Conservation (phyloP, 2,329 filamentous ascomycete species). For the Arthrobotrys sphaeroides region DNA sequence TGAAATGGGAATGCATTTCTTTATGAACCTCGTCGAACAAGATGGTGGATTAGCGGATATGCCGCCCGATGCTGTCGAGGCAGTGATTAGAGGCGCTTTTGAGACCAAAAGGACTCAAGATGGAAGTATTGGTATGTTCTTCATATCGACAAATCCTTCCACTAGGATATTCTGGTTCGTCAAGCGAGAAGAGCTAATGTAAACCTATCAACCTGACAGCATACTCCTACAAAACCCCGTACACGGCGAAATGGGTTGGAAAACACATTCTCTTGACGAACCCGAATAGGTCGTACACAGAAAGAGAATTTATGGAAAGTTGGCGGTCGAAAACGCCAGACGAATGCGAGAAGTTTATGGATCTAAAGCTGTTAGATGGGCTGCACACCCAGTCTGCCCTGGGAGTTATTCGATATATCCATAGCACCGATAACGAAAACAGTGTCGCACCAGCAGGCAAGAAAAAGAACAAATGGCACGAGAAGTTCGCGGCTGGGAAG, state of each 20-base stretch:
- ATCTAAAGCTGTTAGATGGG: conserved; percentile 33
- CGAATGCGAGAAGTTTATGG: conserved; percentile 39
- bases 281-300: conserved; percentile 34
- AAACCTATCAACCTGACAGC: background rate
- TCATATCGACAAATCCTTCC: background rate
- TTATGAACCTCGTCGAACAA: conserved; percentile 23
- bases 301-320: conserved; percentile 30
- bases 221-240: conserved; percentile 14
- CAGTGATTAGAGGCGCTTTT: conserved; percentile 26
- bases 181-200: background rate
- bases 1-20: conserved; percentile 32
- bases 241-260: conserved; percentile 41
- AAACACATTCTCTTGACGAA: conserved; percentile 41
- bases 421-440: conserved; percentile 10
- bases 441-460: background rate
- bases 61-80: conserved; percentile 28
- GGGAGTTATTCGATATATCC: conserved; percentile 43
- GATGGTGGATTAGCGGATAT: conserved; percentile 34
- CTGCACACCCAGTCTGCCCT: conserved; percentile 43
- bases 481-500: conserved; percentile 49
- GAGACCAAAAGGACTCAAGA: conserved; percentile 30
- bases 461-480: conserved; percentile 53
- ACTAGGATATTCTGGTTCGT: background rate
- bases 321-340: conserved; percentile 29
- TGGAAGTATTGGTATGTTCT: conserved; percentile 38